Conservation (phyloP, 139 green algal genomes). For the Volvox africanus region DNA sequence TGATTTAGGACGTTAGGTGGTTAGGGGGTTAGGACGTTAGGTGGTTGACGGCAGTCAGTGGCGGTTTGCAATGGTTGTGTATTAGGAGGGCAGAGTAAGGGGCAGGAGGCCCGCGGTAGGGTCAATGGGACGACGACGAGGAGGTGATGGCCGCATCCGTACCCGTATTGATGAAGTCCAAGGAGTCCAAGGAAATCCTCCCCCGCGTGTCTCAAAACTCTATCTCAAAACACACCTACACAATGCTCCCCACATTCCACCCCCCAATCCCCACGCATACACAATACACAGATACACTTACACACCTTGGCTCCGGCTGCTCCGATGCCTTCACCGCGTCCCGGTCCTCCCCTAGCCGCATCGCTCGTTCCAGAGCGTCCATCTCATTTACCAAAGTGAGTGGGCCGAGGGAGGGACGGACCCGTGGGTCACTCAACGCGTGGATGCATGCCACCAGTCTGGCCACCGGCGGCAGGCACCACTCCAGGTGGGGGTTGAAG, state of each 20-base stretch:
- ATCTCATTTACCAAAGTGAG: conserved; percentile 59
- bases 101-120: no score
- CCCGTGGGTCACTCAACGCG: conserved; percentile 60
- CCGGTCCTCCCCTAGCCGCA: conserved; percentile 68
- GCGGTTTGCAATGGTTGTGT: neutral
- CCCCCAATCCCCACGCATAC: neutral
- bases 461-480: conserved; percentile 60
- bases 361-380: conserved; percentile 75
- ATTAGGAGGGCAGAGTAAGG: no score
- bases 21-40: neutral
- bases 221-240: no score
- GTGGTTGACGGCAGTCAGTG: neutral
- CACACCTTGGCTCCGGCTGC: conserved; percentile 36
- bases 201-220: no score
- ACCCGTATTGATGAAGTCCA: no score
- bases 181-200: no score
- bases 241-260: neutral
- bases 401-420: conserved; percentile 49
- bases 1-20: neutral
- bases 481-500: conserved; percentile 58
- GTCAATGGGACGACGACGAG: no score
- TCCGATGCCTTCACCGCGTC: conserved; percentile 53
- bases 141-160: no score
- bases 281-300: conserved; percentile 5
- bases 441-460: conserved; percentile 67